A percentile compares a stretch with the other conserved stretches of the same genome.
These are phyloP conservation scores for Cyclanthera cordifolia DNA, from an alignment of 306 rosid genomes.

Conservation along the genomic window DNA sequence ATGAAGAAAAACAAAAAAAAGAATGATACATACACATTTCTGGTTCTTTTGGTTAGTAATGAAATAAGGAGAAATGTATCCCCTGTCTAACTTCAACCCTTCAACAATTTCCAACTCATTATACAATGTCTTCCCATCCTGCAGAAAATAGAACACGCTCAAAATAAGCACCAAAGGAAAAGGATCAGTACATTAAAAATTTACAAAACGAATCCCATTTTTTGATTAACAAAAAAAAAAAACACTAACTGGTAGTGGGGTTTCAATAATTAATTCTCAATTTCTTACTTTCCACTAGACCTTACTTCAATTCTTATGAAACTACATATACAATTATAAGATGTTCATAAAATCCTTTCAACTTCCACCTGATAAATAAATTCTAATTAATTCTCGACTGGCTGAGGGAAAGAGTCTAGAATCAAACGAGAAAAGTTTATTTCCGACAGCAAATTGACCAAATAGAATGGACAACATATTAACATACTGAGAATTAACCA, in stretches of 20 bases:
- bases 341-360: neutral
- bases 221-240: neutral
- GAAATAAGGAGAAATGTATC: conserved; percentile 88
- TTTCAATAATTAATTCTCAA: neutral
- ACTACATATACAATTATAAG: neutral
- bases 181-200: neutral
- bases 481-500: neutral
- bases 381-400: neutral
- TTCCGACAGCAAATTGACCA: neutral
- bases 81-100: conserved; percentile 97
- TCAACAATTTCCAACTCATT: conserved; percentile 96
- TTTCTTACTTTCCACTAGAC: neutral
- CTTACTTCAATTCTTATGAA: neutral
- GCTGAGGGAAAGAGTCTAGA: neutral
- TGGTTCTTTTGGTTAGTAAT: conserved; percentile 84
- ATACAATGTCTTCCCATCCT: conserved; percentile 87
- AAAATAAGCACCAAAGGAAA: neutral
- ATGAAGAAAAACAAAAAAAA: neutral
- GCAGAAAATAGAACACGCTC: conserved; percentile 22
- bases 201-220: neutral
- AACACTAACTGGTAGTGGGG: neutral
- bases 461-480: neutral
- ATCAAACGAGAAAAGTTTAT: neutral
- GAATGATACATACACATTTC: conserved; percentile 62
- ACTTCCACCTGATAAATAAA: neutral